Conservation (phyloP, 257 asterid species). For the Haberlea rhodopensis region DNA sequence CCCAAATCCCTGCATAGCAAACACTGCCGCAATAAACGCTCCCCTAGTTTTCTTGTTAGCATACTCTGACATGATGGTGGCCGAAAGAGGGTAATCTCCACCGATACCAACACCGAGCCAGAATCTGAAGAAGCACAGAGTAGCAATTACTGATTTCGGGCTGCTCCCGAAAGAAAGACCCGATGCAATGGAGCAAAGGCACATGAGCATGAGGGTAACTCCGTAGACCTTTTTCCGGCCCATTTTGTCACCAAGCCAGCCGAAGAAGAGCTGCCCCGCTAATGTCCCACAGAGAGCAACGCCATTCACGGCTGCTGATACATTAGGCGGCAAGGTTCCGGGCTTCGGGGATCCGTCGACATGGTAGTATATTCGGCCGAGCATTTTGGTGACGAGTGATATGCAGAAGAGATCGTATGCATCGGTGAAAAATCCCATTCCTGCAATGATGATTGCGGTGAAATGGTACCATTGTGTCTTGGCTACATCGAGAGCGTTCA, state of each 20-base stretch:
- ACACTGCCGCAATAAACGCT: constrained; percentile 59
- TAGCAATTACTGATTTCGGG: constrained; percentile 41
- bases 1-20: constrained; percentile 71
- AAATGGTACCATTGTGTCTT: constrained; percentile 68
- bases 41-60: constrained; percentile 66
- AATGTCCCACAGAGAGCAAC: constrained; percentile 62
- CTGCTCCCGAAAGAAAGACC: constrained; percentile 53
- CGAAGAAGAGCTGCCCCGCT: constrained; percentile 61
- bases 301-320: constrained; percentile 56
- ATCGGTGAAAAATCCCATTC: constrained; percentile 72
- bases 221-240: constrained; percentile 62
- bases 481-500: constrained; percentile 53
- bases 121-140: constrained; percentile 61
- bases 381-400: constrained; percentile 61
- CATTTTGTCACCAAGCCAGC: constrained; percentile 60
- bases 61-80: constrained; percentile 71
- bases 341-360: constrained; percentile 48
- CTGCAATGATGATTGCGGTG: constrained; percentile 60
- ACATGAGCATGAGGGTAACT: constrained; percentile 52
- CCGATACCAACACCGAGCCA: constrained; percentile 73
- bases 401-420: constrained; percentile 66
- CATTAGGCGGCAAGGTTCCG: constrained; percentile 55
- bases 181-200: constrained; percentile 43
- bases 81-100: constrained; percentile 68
- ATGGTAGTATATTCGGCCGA: constrained; percentile 62